These are phyloP conservation scores for Aspergillus felis DNA, from an alignment of 2,329 filamentous ascomycete species.

Conservation along the genomic window DNA sequence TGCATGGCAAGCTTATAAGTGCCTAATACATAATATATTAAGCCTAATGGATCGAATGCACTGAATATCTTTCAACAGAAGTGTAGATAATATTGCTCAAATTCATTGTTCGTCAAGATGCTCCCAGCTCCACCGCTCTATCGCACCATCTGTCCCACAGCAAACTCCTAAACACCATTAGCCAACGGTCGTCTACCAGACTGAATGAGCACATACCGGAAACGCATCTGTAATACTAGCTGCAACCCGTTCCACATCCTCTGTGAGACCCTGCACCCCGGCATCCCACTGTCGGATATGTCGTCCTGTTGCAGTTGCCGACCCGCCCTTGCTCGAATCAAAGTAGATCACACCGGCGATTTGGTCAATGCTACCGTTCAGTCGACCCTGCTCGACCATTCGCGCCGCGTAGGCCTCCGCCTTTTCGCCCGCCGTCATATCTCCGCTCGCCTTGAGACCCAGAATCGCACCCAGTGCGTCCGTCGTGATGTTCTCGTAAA, in stretches of 20 bases:
- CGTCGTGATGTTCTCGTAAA: constrained; percentile 74
- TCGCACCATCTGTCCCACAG: constrained; percentile 33
- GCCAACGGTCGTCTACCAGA: not conserved
- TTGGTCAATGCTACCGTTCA: constrained; percentile 89
- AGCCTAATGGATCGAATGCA: not conserved
- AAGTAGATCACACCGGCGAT: constrained; percentile 87
- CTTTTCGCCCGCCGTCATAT: constrained; percentile 57
- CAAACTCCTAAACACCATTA: constrained; percentile 26
- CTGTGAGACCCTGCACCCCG: constrained; percentile 79
- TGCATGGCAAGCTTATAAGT: not conserved
- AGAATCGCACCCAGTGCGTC: constrained; percentile 72
- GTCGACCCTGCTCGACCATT: constrained; percentile 92
- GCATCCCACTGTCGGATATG: constrained; percentile 83
- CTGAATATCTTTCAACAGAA: not conserved
- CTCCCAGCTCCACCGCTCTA: constrained; percentile 11
- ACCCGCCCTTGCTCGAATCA: constrained; percentile 63
- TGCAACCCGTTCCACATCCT: constrained; percentile 84
- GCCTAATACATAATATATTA: not conserved
- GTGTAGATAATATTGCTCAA: constrained; percentile 4
- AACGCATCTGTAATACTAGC: constrained; percentile 76
- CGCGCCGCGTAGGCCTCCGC: constrained; percentile 87
- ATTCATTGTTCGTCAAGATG: constrained; percentile 14
- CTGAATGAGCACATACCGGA: constrained; percentile 53
- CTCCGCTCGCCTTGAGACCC: constrained; percentile 57
- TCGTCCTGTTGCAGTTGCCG: constrained; percentile 61